Base-by-base conservation (phyloP, 306 rosid genomes). In the Inga laurina region DNA sequence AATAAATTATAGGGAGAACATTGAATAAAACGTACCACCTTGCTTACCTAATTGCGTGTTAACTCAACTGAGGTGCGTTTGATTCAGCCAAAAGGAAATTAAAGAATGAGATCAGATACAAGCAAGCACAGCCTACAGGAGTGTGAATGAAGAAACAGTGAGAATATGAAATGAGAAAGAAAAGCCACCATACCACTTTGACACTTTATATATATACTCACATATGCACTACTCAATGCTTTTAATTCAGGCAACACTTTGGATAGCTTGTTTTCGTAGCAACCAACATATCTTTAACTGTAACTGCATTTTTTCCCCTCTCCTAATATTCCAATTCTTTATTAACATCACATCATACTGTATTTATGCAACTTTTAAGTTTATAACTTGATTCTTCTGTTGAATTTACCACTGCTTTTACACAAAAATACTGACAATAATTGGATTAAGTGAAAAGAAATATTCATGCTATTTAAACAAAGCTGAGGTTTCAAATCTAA, bases 21-120 rank as follows among this genome's bases (percentile, higher is more conserved):
- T 9, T 72, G 89, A 87, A 87, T 73, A 67, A 84, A 84, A 87
- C 84, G 76, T 84, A 30, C 79, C 43, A 87, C 85, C 85, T 72
- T 71, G 71, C 81, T 83, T 78, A 79, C 48, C 84, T 75, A 75
- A 71, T 43, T 71, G 75, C 54, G 30, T 44, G 75, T 77, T 72
- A 70, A 71, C 75, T 71, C 34, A 81, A 76, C 39, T 37, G 67
- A 81, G 45, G 34, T 10, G 51, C 35, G 86, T 86, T 51, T 54
- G 77, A 74, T 46, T 65, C 46, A 49, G 45, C 18, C 41, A n/a
- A 48, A 78, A 59, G 32, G n/a, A 66, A 66, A 51, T 56, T 56
- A 56, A 56, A 56, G 61, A 16, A 16, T 19, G 48, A 75, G 76
- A 52, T 54, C 39, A 27, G 54, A 15, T 65, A 65, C 71, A 34